These are phyloP conservation scores for Dysphania ambrosioides DNA, from an alignment of 148 eudicot species.

Conservation along the genomic window DNA sequence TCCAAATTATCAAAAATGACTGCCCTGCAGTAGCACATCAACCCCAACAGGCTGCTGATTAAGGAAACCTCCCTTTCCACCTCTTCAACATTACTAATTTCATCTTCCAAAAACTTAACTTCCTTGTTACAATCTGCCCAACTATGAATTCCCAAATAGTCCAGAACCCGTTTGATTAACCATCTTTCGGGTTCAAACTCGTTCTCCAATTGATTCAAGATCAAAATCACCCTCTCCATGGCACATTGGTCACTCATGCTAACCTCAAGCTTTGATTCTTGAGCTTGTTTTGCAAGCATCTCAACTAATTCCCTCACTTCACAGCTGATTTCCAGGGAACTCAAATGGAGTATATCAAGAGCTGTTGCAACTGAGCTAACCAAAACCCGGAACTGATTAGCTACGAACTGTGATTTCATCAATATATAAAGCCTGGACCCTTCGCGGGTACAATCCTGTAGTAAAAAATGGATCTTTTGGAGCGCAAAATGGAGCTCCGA, in stretches of 20 bases:
- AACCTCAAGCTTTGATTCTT: slow-evolving; percentile 41
- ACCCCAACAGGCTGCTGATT: slow-evolving; percentile 50
- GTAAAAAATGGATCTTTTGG: slow-evolving; percentile 51
- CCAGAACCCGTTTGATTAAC: slow-evolving; percentile 42
- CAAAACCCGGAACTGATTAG: slow-evolving; percentile 40
- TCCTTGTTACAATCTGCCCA: slow-evolving; percentile 69
- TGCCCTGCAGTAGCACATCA: slow-evolving; percentile 74
- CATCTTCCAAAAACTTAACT: slow-evolving; percentile 57
- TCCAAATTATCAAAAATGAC: slow-evolving; percentile 45
- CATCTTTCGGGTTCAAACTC: slow-evolving; percentile 51
- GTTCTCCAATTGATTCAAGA: slow-evolving; percentile 65
- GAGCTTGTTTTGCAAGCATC: slow-evolving; percentile 52
- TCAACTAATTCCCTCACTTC: slow-evolving; percentile 60
- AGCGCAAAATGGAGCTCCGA: slow-evolving; percentile 67
- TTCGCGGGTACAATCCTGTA: slow-evolving; percentile 57
- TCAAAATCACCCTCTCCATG: slow-evolving; percentile 47
- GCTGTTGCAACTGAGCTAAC: slow-evolving; percentile 40
- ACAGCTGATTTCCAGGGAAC: slow-evolving; percentile 26
- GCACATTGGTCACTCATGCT: slow-evolving; percentile 47
- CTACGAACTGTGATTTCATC: slow-evolving; percentile 45
- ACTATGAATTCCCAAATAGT: slow-evolving; percentile 40
- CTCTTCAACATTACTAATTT: slow-evolving; percentile 33
- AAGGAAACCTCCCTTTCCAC: slow-evolving; percentile 42
- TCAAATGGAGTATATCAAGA: slow-evolving; percentile 53
- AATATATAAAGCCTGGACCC: slow-evolving; percentile 47